A percentile compares a stretch with the other conserved stretches of the same genome.
Conservation (phyloP, 2,329 filamentous ascomycete genomes). For the Didymella keratinophila region DNA sequence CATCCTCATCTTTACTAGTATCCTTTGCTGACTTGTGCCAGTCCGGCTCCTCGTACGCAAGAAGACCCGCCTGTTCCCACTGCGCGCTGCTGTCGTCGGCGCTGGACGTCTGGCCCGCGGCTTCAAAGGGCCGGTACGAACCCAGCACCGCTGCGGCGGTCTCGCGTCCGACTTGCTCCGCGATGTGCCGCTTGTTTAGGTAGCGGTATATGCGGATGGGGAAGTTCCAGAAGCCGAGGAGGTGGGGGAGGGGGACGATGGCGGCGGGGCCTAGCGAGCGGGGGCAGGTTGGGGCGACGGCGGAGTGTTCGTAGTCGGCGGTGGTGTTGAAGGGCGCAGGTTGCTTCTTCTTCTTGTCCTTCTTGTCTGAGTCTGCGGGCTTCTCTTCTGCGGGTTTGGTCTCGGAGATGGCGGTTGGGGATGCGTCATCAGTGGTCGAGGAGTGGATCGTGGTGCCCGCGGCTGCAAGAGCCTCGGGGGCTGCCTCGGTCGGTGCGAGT, state of each 20-base stretch:
- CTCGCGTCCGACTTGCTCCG: conserved; percentile 85
- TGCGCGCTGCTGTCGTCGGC: conserved; percentile 43
- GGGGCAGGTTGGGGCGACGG: conserved; percentile 72
- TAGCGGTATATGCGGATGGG: conserved; percentile 86
- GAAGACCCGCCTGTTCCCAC: conserved; percentile 70
- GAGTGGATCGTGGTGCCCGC: conserved; percentile 22
- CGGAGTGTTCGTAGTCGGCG: conserved; percentile 72
- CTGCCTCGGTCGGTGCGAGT: conserved; percentile 20
- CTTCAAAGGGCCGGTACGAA: conserved; percentile 57
- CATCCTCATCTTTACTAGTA: conserved; percentile 59
- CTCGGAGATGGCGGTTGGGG: conserved; percentile 39
- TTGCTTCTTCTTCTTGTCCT: conserved; percentile 62
- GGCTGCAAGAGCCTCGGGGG: conserved; percentile 23
- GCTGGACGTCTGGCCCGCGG: conserved; percentile 34
- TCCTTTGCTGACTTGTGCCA: conserved; percentile 83
- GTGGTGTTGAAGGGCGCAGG: conserved; percentile 76
- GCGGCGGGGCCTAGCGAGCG: conserved; percentile 74
- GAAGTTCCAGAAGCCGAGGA: conserved; percentile 92
- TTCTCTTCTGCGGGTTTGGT: conserved; percentile 40
- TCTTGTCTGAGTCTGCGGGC: conserved; percentile 52
- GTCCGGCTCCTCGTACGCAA: conserved; percentile 76
- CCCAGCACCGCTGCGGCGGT: conserved; percentile 84
- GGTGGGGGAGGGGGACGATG: conserved; percentile 81
- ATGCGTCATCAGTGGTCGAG: conserved; percentile 44
- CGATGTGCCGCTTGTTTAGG: conserved; percentile 82